Evolutionary conservation across 148 eudicot genomes (phyloP).

Genomic region (Rhododendron molle): DNA sequence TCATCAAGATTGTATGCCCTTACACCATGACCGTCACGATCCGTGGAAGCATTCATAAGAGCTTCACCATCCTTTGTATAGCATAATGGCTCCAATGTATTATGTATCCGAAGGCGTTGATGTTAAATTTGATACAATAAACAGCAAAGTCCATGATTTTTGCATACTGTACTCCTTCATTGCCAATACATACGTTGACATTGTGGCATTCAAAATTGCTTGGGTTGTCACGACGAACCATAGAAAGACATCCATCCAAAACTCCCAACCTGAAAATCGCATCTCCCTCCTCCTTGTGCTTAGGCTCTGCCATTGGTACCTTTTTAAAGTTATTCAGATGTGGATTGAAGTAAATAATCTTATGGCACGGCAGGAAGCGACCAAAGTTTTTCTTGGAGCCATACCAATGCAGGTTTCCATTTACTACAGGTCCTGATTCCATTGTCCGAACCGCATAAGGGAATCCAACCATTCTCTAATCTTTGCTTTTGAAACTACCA

Average conservation of each 20-base stretch:
- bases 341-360: too few species aligned
- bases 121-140: neutral
- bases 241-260: neutral
- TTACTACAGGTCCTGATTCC: too few species aligned
- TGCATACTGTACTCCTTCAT: neutral
- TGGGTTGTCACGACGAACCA: neutral
- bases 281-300: neutral
- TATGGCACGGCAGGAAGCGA: neutral
- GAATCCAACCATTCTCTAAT: too few species aligned
- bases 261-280: neutral
- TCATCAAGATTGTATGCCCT: too few species aligned
- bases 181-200: neutral
- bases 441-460: too few species aligned
- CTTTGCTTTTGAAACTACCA: too few species aligned
- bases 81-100: neutral
- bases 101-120: too few species aligned
- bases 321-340: neutral
- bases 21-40: too few species aligned
- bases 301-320: too few species aligned
- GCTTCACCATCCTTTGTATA: too few species aligned
- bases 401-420: too few species aligned
- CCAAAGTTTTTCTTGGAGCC: neutral
- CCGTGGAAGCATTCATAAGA: too few species aligned
- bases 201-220: neutral
- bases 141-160: neutral